Evolutionary conservation across 2,329 filamentous ascomycete genomes (phyloP), one percentile per base, ranked within the genome.

Genomic region (Stagonosporopsis cucurbitacearum): DNA sequence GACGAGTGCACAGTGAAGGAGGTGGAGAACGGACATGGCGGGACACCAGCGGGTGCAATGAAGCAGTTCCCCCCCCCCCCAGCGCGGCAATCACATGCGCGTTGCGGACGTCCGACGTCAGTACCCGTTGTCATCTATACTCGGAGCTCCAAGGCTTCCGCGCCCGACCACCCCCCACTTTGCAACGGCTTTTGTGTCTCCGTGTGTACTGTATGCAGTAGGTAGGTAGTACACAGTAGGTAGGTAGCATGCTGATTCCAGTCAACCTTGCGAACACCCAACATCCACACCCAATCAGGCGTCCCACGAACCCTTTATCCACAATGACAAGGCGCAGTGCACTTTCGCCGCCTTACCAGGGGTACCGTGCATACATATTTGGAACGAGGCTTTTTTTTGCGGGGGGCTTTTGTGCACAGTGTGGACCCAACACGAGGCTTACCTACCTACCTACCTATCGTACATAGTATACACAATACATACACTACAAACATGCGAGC

Each of bases 1-100:
- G 28, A 33, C n/a, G 25, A 35, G 35, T 33, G 30, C 39, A 25
- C 30, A 17, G 42, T 26, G n/a, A 30, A 41, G n/a, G 26, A 41
- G 37, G 33, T 22, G 22, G 50, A 17, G 33, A 47, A 50, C 36
- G 20, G 47, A 42, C 49, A 51, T 41, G 23, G 50, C 52, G 54
- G 62, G 42, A 9, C 37, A 13, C 15, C 19, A n/a, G 26, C 40
- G 15, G 23, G 25, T 35, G 39, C 19, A 20, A 19, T 42, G 28
- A n/a, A 26, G 47, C 35, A 50, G 30, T n/a, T n/a, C n/a, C n/a
- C n/a, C n/a, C n/a, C n/a, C n/a, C n/a, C n/a, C n/a, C n/a, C 22
- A 30, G 48, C 19, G 19, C 44, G 13, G 17, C 41, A 41, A 42
- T 59, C 59, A 62, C 59, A 59, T 59, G 59, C 50, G 53, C 26